These are phyloP conservation scores for Fusarium ambrosium DNA, from an alignment of 2,329 filamentous ascomycete species.

Conservation along the genomic window DNA sequence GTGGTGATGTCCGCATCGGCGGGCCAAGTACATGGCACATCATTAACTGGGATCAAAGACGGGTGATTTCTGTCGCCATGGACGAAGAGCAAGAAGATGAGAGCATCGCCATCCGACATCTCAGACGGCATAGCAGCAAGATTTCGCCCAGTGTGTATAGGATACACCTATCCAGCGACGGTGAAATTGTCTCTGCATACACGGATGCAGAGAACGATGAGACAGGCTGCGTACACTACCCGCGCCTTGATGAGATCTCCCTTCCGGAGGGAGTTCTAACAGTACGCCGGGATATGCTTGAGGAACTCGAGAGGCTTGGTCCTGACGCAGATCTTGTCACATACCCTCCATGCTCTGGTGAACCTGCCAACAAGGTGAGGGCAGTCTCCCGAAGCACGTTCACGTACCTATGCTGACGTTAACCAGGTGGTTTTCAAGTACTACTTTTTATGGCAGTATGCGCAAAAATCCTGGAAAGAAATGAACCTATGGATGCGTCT, in stretches of 20 bases:
- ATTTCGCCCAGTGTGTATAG: constrained; percentile 33
- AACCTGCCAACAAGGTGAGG: constrained; percentile 22
- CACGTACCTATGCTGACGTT: background rate
- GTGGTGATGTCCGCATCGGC: constrained; percentile 20
- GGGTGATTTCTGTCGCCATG: constrained; percentile 48
- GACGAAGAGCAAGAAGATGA: constrained; percentile 48
- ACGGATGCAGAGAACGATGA: constrained; percentile 44
- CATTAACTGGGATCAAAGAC: constrained; percentile 47
- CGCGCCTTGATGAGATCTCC: constrained; percentile 33
- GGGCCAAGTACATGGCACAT: constrained; percentile 49
- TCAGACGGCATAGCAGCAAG: constrained; percentile 31
- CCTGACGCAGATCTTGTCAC: constrained; percentile 46
- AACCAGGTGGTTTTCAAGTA: constrained; percentile 51
- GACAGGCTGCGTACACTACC: constrained; percentile 47
- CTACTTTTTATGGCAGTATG: constrained; percentile 45
- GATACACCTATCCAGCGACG: constrained; percentile 41
- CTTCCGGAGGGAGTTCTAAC: constrained; percentile 36
- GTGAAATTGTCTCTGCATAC: constrained; percentile 41
- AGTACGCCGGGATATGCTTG: constrained; percentile 39
- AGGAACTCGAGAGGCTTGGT: constrained; percentile 46
- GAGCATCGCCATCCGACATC: constrained; percentile 40
- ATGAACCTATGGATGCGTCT: constrained; percentile 52
- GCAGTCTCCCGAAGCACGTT: background rate
- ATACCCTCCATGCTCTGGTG: constrained; percentile 32
- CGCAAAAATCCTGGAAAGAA: constrained; percentile 49